Evolutionary conservation across 805 yeast genomes (phyloP), one percentile per base, ranked within the genome.

Genomic region (Kodamaea kaohsiungensis): DNA sequence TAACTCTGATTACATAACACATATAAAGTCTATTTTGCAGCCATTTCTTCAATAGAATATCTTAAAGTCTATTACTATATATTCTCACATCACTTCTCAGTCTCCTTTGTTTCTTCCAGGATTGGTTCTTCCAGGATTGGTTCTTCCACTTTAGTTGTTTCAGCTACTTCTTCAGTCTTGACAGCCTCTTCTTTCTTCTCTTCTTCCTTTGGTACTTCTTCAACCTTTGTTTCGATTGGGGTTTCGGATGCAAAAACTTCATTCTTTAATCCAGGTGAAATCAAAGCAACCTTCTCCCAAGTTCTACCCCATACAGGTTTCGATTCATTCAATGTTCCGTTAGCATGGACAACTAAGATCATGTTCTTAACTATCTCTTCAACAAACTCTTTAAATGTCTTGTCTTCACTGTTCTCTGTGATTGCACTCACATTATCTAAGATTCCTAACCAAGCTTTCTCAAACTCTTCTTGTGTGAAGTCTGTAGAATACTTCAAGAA

Each of bases 351-450:
- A 0, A 76, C 78, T 45, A 76, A 64, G 15, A 76, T 61, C 77
- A 76, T 71, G 58, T 76, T 76, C 63, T 76, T 76, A 51, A 76
- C 56, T 10, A 74, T 56, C 56, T 76, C 80, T 19, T 62, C 56
- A 5, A 69, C 72, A 2, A 75, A 66, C 57, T 76, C 80, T 39
- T 62, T 58, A 48, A 55, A 51, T 7, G 51, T 17, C 60, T 45
- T 60, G 57, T 27, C 58, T 9, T 60, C 62, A 37, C 64, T 61
- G 19, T 64, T 46, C 51, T 64, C 62, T 52, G 66, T 61, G 47
- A 74, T 66, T 0, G 59, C 58, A n/a, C 58, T 60, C 54, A 73
- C 67, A 46, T 67, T 61, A n/a, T 71, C 70, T 22, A 76, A 59
- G 10, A 74, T 64, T 1, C 65, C 69, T 30, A 71, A 55, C 80